Evolutionary conservation across 192 early-diverging fungal species (phyloP).

Genomic region (Phlyctochytrium bullatum): DNA sequence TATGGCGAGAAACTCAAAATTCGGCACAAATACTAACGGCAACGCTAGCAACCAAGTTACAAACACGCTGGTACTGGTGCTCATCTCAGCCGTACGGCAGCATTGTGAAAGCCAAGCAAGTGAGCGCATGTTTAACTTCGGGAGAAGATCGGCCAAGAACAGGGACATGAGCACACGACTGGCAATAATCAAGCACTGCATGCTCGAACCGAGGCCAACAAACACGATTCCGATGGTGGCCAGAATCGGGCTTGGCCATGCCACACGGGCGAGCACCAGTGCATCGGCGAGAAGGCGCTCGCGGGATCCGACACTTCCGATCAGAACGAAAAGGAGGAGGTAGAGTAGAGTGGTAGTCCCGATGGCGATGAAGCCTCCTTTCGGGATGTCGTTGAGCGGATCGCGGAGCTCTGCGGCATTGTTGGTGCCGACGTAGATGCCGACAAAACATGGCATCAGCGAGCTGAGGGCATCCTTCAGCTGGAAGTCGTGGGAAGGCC

Average conservation of each 20-base stretch:
- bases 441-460: slow-evolving; percentile 11
- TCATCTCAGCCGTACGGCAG: no score
- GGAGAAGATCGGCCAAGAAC: not conserved
- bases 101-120: no score
- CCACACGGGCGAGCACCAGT: not conserved
- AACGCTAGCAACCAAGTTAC: not conserved
- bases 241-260: not conserved
- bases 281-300: not conserved
- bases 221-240: not conserved
- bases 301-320: not conserved
- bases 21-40: not conserved
- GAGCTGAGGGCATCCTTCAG: not conserved
- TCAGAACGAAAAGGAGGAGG: not conserved
- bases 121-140: no score
- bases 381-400: not conserved
- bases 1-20: slow-evolving; percentile 4
- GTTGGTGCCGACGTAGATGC: slow-evolving; percentile 8
- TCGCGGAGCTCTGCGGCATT: not conserved
- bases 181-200: slow-evolving; percentile 13
- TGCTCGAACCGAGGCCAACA: slow-evolving; percentile 3
- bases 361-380: slow-evolving; percentile 8
- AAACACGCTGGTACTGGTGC: not conserved
- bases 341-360: not conserved
- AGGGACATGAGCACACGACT: not conserved
- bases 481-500: not conserved